These are phyloP conservation scores for Phanerodontia chrysosporium DNA, from an alignment of 768 basidiomycete genomes.

Conservation along the genomic window DNA sequence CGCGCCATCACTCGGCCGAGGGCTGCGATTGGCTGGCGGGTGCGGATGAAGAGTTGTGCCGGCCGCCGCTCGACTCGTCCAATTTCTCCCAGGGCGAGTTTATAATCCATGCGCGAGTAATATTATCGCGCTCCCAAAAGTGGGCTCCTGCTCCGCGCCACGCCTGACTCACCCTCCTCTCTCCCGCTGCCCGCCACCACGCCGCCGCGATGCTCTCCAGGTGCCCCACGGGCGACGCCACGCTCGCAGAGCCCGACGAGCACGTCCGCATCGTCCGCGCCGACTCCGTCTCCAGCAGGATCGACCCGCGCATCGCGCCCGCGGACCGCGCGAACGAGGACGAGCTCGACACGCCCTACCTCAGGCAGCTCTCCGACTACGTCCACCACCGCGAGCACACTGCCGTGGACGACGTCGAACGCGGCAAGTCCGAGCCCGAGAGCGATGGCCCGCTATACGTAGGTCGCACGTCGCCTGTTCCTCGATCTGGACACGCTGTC, in stretches of 20 bases:
- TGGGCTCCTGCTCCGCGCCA: not conserved
- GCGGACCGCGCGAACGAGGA: constrained; percentile 28
- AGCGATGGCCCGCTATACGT: constrained; percentile 21
- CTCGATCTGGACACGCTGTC: too few species aligned
- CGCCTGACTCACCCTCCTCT: not conserved
- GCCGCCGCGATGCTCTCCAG: not conserved
- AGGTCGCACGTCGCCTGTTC: not conserved
- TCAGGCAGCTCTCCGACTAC: constrained; percentile 28
- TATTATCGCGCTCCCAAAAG: too few species aligned
- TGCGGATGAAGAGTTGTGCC: not conserved
- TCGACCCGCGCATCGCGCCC: constrained; percentile 36
- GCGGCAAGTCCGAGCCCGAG: constrained; percentile 7
- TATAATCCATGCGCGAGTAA: not conserved
- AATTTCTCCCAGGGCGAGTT: not conserved
- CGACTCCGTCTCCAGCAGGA: constrained; percentile 23
- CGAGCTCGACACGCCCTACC: constrained; percentile 31
- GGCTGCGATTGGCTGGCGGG: not conserved
- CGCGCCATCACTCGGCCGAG: not conserved
- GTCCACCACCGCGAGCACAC: constrained; percentile 22
- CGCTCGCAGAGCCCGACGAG: constrained; percentile 7
- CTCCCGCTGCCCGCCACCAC: not conserved
- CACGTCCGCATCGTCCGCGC: constrained; percentile 15
- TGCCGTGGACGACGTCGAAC: constrained; percentile 8
- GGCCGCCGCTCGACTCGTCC: not conserved
- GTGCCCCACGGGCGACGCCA: constrained; percentile 8